Evolutionary conservation across 768 basidiomycete species (phyloP).

Genomic region (Suillus decipiens): DNA sequence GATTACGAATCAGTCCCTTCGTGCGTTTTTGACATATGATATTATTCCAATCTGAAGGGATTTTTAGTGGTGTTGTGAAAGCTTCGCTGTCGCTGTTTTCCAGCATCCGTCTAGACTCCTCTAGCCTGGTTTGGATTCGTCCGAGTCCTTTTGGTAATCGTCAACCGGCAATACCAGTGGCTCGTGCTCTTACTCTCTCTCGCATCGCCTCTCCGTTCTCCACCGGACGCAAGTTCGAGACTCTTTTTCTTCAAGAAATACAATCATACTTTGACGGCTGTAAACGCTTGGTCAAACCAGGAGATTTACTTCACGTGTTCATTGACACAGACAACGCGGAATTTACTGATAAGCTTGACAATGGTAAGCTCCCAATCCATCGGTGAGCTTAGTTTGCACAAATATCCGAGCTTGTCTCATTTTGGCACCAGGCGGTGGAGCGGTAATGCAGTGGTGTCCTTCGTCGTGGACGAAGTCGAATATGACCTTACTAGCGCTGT

Average conservation of each 20-base stretch:
- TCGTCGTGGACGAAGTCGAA: conserved; percentile 77
- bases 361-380: background rate
- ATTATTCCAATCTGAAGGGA: conserved; percentile 6
- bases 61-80: conserved; percentile 39
- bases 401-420: conserved; percentile 1
- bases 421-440: background rate
- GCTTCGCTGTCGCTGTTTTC: conserved; percentile 55
- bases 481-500: conserved; percentile 49
- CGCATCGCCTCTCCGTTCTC: conserved; percentile 79
- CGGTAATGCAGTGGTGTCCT: conserved; percentile 62
- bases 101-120: conserved; percentile 45
- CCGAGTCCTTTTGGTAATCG: conserved; percentile 63
- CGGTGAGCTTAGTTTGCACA: background rate
- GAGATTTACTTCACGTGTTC: conserved; percentile 69
- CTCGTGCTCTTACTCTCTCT: conserved; percentile 70
- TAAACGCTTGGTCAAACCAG: conserved; percentile 64
- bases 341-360: conserved; percentile 1
- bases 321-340: conserved; percentile 53
- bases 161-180: conserved; percentile 64
- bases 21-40: conserved; percentile 31
- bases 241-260: conserved; percentile 59
- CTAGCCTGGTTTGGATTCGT: conserved; percentile 39
- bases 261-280: conserved; percentile 59
- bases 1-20: conserved; percentile 42
- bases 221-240: conserved; percentile 63